Evolutionary conservation across 75 land plant genomes (phyloP).

Genomic region (Chamaecyparis obtusa): DNA sequence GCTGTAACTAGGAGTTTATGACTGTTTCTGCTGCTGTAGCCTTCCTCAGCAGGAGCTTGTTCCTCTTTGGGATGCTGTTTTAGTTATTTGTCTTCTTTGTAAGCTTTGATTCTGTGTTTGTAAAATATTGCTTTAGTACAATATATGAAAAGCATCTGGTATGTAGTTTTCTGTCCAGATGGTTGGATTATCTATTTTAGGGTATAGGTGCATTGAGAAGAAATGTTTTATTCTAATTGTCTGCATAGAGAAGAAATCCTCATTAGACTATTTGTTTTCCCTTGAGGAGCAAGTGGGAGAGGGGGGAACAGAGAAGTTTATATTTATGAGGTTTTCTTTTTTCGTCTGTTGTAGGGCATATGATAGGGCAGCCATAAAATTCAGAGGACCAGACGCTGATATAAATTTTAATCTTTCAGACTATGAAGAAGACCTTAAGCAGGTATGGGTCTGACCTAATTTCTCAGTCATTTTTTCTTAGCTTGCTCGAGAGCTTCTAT

Average conservation of each 20-base stretch:
- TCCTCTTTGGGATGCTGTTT: too few species aligned
- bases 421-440: conserved; percentile 77
- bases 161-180: neutral
- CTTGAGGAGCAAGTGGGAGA: too few species aligned
- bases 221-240: neutral
- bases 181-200: neutral
- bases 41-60: too few species aligned
- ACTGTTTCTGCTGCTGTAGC: too few species aligned
- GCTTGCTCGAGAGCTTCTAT: neutral
- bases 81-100: too few species aligned
- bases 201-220: neutral
- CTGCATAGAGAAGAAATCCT: neutral
- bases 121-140: too few species aligned
- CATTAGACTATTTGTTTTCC: neutral
- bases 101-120: too few species aligned
- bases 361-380: conserved; percentile 87
- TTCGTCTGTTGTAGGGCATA: conserved; percentile 58
- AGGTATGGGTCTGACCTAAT: conserved; percentile 31
- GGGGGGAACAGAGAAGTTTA: too few species aligned
- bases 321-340: neutral
- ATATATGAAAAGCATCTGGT: neutral
- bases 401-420: conserved; percentile 83
- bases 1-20: too few species aligned
- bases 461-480: neutral
- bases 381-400: conserved; percentile 85